phyloP scores from a whole-genome alignment of 176 grass and related monocot species.

The Avena sativa region DNA sequence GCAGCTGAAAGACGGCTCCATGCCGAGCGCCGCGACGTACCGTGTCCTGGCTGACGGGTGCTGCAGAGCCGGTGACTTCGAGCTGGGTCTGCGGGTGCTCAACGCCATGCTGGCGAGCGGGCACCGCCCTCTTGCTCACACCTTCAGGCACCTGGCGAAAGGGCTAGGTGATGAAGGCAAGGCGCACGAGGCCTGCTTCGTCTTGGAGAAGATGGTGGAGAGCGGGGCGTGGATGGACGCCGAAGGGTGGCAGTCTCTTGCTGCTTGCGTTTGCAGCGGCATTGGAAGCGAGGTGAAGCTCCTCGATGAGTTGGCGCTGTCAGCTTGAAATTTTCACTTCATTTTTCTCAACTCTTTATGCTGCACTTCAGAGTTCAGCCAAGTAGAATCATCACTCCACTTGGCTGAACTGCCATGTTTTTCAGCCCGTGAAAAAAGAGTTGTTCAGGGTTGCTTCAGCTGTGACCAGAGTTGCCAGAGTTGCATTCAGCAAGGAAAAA shows the following conservation, averaged over 20 bases:
- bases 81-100: conserved; percentile 50
- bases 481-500: not conserved
- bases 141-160: conserved; percentile 29
- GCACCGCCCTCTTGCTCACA: conserved; percentile 50
- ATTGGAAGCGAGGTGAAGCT: conserved; percentile 5
- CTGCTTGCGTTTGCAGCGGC: conserved; percentile 28
- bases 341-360: no score
- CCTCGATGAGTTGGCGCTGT: not conserved
- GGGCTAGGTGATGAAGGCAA: conserved; percentile 48
- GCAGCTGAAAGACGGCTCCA: conserved; percentile 67
- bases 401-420: no score
- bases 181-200: conserved; percentile 57
- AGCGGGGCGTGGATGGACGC: conserved; percentile 31
- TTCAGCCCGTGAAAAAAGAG: no score
- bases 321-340: not conserved
- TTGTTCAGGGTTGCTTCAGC: no score
- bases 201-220: conserved; percentile 66
- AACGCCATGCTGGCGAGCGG: conserved; percentile 65
- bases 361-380: no score
- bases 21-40: conserved; percentile 61
- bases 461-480: no score
- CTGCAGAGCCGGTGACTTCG: conserved; percentile 54
- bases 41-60: conserved; percentile 70
- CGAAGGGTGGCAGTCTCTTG: conserved; percentile 31
- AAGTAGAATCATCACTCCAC: no score